Base-by-base conservation (phyloP, 768 basidiomycete genomes). In the Leccinum sublutescens region DNA sequence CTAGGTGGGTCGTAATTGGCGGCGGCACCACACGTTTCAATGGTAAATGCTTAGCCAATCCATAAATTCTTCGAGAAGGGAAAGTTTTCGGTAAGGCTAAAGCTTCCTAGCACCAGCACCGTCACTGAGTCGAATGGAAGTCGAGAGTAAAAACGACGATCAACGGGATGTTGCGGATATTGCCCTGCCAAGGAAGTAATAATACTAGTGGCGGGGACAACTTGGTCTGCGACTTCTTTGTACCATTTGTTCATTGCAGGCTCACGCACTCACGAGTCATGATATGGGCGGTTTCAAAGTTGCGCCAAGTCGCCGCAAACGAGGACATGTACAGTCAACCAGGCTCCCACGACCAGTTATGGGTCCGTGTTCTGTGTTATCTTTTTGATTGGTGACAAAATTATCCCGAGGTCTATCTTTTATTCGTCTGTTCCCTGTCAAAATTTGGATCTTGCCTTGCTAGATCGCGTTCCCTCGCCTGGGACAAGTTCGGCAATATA, bases 331-430 rank as follows among this genome's bases (percentile, higher is more conserved):
- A 29, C 29, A 7, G 23, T 61, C 54, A 54, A 21, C 31, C 55
- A 27, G 27, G 7, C 52, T 70, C 66, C 54, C 71, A 70, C 66
- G 71, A 60, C 68, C 58, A 34, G 11, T 43, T 61, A 55, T 60
- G 51, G 50, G 59, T 56, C 51, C 49, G 54, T 60, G 49, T 68
- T 66, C 57, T 60, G 3, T 19, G 29, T 12, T 33, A 56, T 60
- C 63, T 49, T 64, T 52, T 45, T 58, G 54, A 63, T 51, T 54
- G 65, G 59, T 61, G 65, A 60, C 57, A 65, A 67, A 55, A 51
- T 62, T 58, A 40, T 47, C 58, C 62, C 56, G 19, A 59, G 25
- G 34, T 58, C 50, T 50, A 49, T 51, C 33, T 59, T 68, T 56
- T 50, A 48, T 56, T 58, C 51, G 54, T 50, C 25, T 57, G 15